Percentiles rank a stretch among this genome's conserved stretches.
Evolutionary conservation across 805 yeast species (phyloP).

Genomic region (Saturnispora sekii): DNA sequence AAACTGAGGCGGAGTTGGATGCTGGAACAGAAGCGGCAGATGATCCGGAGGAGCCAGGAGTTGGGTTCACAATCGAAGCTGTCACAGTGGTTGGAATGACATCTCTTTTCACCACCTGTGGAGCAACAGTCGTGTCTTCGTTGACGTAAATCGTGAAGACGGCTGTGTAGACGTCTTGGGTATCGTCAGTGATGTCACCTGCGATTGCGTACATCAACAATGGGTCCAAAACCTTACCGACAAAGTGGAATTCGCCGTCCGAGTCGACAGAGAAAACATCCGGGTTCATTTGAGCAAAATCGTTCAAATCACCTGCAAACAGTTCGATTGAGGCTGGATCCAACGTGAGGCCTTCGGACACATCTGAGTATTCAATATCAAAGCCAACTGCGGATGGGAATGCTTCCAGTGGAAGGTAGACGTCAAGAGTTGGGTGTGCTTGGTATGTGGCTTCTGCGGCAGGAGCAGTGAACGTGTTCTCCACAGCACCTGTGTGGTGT

Average conservation of each 20-base stretch:
- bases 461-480: conserved; percentile 12
- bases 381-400: conserved; percentile 9
- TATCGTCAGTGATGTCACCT: conserved; percentile 1
- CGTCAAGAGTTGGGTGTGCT: conserved; percentile 12
- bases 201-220: conserved; percentile 9
- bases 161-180: conserved; percentile 4
- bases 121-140: conserved; percentile 4
- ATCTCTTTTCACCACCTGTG: conserved; percentile 13
- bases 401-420: conserved; percentile 13
- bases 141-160: conserved; percentile 8
- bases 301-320: conserved; percentile 10
- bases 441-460: conserved; percentile 9
- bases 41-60: not conserved
- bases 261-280: conserved; percentile 6
- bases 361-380: not conserved
- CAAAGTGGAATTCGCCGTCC: conserved; percentile 6
- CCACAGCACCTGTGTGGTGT: conserved; percentile 13
- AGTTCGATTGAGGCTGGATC: not conserved
- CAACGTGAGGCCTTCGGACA: conserved; percentile 2
- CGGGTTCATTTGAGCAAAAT: conserved; percentile 9
- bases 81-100: conserved; percentile 7
- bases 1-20: conserved; percentile 3
- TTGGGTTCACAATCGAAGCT: conserved; percentile 8
- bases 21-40: not conserved
- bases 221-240: conserved; percentile 12